Conservation (phyloP, 257 asterid genomes). For the Verbena officinalis region DNA sequence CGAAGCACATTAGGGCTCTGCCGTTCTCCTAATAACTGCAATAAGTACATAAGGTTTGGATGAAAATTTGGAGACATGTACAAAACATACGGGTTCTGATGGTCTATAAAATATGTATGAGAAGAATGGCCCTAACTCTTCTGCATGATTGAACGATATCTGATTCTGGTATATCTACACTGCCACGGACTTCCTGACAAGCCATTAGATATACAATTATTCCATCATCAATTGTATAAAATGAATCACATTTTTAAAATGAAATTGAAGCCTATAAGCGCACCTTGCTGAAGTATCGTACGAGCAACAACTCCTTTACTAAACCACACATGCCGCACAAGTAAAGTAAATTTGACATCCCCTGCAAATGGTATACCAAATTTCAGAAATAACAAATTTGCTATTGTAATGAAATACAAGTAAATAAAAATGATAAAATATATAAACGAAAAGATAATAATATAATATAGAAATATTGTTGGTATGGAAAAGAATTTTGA, state of each 20-base stretch:
- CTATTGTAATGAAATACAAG: neutral
- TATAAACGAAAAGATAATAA: too few relatives aligned
- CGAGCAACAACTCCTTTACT: conserved; percentile 57
- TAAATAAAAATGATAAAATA: too few relatives aligned
- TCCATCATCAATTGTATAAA: neutral
- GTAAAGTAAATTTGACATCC: conserved; percentile 63
- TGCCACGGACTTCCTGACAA: conserved; percentile 63
- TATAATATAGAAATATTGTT: neutral
- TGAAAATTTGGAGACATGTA: neutral
- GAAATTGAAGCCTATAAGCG: conserved; percentile 15
- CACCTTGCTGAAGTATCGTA: conserved; percentile 77
- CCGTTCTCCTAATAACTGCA: conserved; percentile 70
- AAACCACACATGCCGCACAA: conserved; percentile 65
- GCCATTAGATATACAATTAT: neutral
- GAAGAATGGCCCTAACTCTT: conserved; percentile 52
- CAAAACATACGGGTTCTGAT: neutral
- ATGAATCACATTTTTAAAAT: neutral
- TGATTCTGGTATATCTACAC: conserved; percentile 56
- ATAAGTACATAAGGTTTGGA: neutral
- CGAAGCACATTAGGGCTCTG: conserved; percentile 62
- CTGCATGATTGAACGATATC: conserved; percentile 64
- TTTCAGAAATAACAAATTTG: neutral
- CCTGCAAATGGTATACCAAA: conserved; percentile 41
- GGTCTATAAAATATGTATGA: neutral
- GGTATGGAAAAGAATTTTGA: conserved; percentile 1